These are phyloP conservation scores for Wickerhamomyces sp. DNA, from an alignment of 1,139 yeast genomes.

Conservation along the genomic window DNA sequence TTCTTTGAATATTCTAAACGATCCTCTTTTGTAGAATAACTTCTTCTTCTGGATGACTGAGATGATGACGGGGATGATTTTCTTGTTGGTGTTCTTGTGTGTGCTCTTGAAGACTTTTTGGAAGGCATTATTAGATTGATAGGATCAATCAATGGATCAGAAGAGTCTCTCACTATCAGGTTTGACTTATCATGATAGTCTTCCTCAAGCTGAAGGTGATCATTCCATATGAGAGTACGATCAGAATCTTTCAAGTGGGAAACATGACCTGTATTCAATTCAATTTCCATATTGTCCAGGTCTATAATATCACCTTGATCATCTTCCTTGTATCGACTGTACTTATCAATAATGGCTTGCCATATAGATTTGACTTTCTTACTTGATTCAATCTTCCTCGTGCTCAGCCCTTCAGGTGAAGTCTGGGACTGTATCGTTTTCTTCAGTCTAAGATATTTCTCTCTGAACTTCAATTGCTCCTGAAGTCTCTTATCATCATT, in stretches of 20 bases:
- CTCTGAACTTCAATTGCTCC: background rate
- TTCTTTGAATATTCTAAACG: too few relatives aligned
- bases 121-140: conserved; percentile 29
- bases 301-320: conserved; percentile 64
- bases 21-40: too few relatives aligned
- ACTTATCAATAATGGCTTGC: conserved; percentile 48
- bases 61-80: background rate
- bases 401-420: background rate
- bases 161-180: background rate
- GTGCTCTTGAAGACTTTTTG: conserved; percentile 16
- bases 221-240: conserved; percentile 17
- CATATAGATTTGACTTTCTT: conserved; percentile 30
- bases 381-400: conserved; percentile 15
- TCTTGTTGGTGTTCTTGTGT: background rate
- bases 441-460: background rate
- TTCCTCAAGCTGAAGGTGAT: background rate
- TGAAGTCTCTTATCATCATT: background rate
- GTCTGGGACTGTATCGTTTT: background rate
- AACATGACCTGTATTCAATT: conserved; percentile 55
- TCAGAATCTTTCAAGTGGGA: conserved; percentile 3
- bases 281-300: conserved; percentile 46
- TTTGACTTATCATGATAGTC: background rate
- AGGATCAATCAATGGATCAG: conserved; percentile 17
- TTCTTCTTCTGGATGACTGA: too few relatives aligned
- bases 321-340: conserved; percentile 42